Evolutionary conservation across 2,329 filamentous ascomycete genomes (phyloP).

Genomic region (Microdochium paspali): DNA sequence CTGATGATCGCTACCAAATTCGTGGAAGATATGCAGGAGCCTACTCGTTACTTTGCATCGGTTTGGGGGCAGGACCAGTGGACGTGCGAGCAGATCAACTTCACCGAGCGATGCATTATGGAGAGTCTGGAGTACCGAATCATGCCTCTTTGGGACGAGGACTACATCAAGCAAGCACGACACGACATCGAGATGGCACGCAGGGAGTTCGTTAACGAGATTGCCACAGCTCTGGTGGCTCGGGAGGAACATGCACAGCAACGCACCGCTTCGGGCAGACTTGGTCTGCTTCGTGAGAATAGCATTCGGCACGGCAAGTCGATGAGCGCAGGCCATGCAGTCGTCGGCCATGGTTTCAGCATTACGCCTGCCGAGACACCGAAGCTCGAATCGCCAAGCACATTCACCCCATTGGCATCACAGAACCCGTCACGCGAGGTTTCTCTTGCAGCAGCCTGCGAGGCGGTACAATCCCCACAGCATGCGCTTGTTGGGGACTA

Average conservation of each 20-base stretch:
- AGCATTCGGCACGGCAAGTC: constrained; percentile 23
- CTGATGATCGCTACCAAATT: constrained; percentile 59
- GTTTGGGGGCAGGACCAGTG: constrained; percentile 47
- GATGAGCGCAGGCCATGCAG: constrained; percentile 27
- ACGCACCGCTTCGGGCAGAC: constrained; percentile 4
- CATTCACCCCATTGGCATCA: not conserved
- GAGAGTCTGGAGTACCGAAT: constrained; percentile 55
- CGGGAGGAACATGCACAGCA: constrained; percentile 7
- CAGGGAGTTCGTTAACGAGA: constrained; percentile 19
- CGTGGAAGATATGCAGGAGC: constrained; percentile 47
- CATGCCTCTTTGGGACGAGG: constrained; percentile 47
- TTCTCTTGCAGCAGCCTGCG: not conserved
- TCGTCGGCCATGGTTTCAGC: constrained; percentile 27
- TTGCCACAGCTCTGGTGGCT: constrained; percentile 1
- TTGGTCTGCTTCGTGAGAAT: constrained; percentile 1
- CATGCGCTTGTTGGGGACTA: not conserved
- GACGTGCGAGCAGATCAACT: constrained; percentile 53
- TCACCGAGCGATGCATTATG: constrained; percentile 54
- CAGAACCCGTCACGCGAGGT: not conserved
- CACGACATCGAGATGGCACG: constrained; percentile 56
- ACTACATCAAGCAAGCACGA: constrained; percentile 48
- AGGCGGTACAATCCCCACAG: not conserved
- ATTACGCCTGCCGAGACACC: constrained; percentile 32
- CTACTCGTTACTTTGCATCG: constrained; percentile 41
- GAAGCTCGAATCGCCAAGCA: not conserved